Base-by-base conservation (phyloP, 768 basidiomycete genomes). In the Hypsizygus marmoreus region DNA sequence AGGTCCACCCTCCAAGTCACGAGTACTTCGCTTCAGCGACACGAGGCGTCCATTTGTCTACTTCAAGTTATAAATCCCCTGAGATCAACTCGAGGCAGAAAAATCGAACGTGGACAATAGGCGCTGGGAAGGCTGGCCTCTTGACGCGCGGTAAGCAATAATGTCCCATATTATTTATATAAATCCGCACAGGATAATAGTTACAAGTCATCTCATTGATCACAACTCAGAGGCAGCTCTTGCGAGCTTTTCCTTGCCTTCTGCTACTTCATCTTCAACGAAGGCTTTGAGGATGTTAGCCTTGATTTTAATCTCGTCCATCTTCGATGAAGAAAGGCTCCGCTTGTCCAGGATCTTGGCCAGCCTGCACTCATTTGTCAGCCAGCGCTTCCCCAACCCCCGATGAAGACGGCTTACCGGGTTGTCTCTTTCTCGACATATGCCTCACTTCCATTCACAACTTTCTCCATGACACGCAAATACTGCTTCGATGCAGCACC, bases 301-400 rank as follows among this genome's bases (percentile, higher is more conserved):
- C 73, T 95, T 97, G 64, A 89, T 79, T 68, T 91, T 88, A 61
- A 97, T 84, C 71, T 97, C 93, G 62, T 99, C 97, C 32, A 94
- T 69, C 70, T 98, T 97, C 31, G 75, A 67, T 0, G 79, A 75
- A 6, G 87, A 75, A 32, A 97, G 72, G n/a, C 73, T 82, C 38
- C 86, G 84, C 67, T 94, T 95, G 57, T 72, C 68, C 47, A 95
- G 75, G 58, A 95, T 88, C 49, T 80, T 79, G 47, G 74, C 74
- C 51, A 93, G 72, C n/a, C 91, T 92, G 47, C 43, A 46, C 20
- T 40, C 55, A 12, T 51, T 51, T 19, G 25, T 58, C 42, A 49
- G 55, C 44, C 57, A 22, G 49, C 35, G 24, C 24, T 43, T 39
- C 25, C 34, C 41, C 20, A 49, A 31, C 47, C 16, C 45, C 35